These are phyloP conservation scores for Rhizomucor pusillus DNA, from an alignment of 371 early-diverging fungal species.

Conservation along the genomic window DNA sequence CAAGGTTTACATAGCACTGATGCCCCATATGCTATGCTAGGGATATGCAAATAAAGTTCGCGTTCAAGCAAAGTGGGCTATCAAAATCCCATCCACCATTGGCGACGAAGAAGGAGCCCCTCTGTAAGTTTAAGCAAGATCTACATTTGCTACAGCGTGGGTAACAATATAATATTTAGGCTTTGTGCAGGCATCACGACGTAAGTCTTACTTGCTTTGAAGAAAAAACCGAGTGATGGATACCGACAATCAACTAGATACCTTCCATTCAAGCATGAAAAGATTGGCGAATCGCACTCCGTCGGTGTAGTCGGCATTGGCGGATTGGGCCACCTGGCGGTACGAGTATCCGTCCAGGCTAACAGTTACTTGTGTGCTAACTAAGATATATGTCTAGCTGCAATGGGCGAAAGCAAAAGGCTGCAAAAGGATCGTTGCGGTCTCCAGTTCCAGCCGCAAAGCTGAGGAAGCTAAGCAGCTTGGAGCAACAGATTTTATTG, in stretches of 20 bases:
- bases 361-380: not conserved
- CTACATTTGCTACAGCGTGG: not conserved
- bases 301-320: slow-evolving; percentile 77
- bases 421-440: slow-evolving; percentile 66
- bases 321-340: slow-evolving; percentile 72
- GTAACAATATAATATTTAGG: slow-evolving; percentile 10
- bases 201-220: slow-evolving; percentile 16
- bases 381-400: slow-evolving; percentile 20
- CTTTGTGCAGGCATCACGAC: slow-evolving; percentile 77
- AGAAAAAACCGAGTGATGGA: too few relatives aligned
- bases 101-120: slow-evolving; percentile 34
- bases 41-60: slow-evolving; percentile 38
- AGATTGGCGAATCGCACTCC: slow-evolving; percentile 39
- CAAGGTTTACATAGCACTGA: not conserved
- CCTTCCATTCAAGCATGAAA: slow-evolving; percentile 50
- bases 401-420: slow-evolving; percentile 57
- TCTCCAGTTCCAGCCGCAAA: slow-evolving; percentile 70
- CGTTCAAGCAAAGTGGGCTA: slow-evolving; percentile 45
- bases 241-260: slow-evolving; percentile 25
- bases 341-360: slow-evolving; percentile 9
- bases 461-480: slow-evolving; percentile 63
- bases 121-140: too few relatives aligned
- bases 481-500: slow-evolving; percentile 58
- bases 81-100: slow-evolving; percentile 55
- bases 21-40: slow-evolving; percentile 5